Evolutionary conservation across 2,329 filamentous ascomycete species (phyloP), one percentile per base, ranked within the genome.

Genomic region (Diaporthe sp.): DNA sequence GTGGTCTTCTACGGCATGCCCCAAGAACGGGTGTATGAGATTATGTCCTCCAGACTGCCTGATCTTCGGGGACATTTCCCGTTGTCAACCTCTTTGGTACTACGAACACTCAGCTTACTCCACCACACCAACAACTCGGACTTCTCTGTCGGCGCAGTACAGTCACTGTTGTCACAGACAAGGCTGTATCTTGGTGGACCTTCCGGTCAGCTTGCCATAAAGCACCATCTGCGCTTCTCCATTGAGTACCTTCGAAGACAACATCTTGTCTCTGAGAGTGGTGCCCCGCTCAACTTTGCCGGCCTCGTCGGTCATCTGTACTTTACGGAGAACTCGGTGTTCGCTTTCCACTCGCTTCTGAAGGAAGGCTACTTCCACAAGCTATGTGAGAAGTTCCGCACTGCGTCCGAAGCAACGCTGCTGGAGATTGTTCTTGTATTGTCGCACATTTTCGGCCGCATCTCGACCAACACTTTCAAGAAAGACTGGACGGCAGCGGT

Each of bases 1-100:
- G 92, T 96, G 2, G 92, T 96, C 2, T 96, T 96, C 81, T 92
- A 93, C 76, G 89, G 89, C 1, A 87, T 96, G 22, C 84, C 88
- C 0, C 81, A 84, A 10, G 85, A 88, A 56, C 92, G 94, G 77
- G 89, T 91, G 2, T 88, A 89, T 75, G 90, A 93, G 69, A 87
- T 96, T 69, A 89, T 96, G 79, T 94, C 92, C 73, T 94, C 93
- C 0, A 87, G 91, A 19, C 85, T 96, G 1, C 94, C 94, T 0
- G 92, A 94, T 75, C 86, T 96, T 0, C 92, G 90, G 68, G 94
- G 94, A 0, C 94, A 96, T 78, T 96, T 96, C 78, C 93, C 94
- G 0, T 90, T 95, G 71, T 95, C 93, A 0, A 94, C 92, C 0
- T 93, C 92, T 0, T 82, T 96, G 7, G 88, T 96, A 0, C 85